Evolutionary conservation across 1,139 yeast genomes (phyloP), one percentile per base, ranked within the genome.

Genomic region (Saccharomyces hybrid): DNA sequence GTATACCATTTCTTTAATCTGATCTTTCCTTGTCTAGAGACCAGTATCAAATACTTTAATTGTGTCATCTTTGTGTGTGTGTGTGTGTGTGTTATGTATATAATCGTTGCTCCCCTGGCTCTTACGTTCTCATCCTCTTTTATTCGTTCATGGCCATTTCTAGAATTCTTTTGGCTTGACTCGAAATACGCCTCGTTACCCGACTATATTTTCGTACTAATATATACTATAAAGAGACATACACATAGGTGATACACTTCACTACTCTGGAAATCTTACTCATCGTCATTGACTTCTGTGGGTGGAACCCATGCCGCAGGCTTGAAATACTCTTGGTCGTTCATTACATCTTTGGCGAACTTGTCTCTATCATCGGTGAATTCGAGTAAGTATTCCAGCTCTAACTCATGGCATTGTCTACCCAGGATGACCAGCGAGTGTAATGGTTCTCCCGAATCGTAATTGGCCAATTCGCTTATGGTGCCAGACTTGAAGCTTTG

Each of bases 11-110:
- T 91, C 50, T 95, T 82, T 52, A 95, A 78, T 64, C 99, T 78
- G 32, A 91, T 90, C 70, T 93, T 93, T 48, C 99, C 99, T 71
- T 95, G 99, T 64, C 97, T 82, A 28, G 97, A 91, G 29, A 93
- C 79, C 55, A 93, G 76, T 53, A 93, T 78, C 55, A 91, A 68
- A 68, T 88, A 93, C 65, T 86, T 85, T 57, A 90, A 79, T 6
- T 88, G 86, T 85, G 89, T 87, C 72, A 69, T 69, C 24, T 14
- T n/a, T 49, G 48, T 7, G 8, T 26, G 26, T 31, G 21, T 16
- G 47, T 44, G 19, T 3, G 26, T 14, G 26, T 16, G 34, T 28
- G 8, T 47, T 26, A 19, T 48, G 11, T 47, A 14, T 19, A 14
- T 19, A 8, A 3, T 29, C 16, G 12, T 16, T 16, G 2, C 27